Conservation (phyloP, 805 yeast species). For the Yamadazyma sp. region DNA sequence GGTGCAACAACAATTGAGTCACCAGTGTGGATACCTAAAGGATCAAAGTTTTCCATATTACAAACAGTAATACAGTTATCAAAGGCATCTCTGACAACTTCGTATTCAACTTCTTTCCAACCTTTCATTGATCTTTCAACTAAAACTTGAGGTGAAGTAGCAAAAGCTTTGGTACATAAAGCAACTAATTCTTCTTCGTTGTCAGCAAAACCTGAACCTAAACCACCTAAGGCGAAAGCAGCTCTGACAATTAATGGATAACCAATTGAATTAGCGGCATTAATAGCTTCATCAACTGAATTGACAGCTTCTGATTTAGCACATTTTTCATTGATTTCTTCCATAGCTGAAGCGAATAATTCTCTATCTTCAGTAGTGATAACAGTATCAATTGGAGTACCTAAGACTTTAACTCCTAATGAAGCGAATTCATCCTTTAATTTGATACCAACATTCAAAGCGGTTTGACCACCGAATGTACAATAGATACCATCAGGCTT, state of each 20-base stretch:
- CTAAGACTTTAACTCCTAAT: conserved; percentile 89
- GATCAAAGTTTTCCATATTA: conserved; percentile 99
- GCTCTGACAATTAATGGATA: conserved; percentile 97
- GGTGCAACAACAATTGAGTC: conserved; percentile 99
- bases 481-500: conserved; percentile 93
- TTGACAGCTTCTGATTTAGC: conserved; percentile 96
- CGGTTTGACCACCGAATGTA: conserved; percentile 99
- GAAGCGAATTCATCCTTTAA: conserved; percentile 93
- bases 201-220: conserved; percentile 95
- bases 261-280: conserved; percentile 85
- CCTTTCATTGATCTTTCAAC: conserved; percentile 98
- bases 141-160: conserved; percentile 91
- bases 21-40: conserved; percentile 97
- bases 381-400: conserved; percentile 94
- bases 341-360: conserved; percentile 88
- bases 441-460: conserved; percentile 91
- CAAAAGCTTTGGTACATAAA: conserved; percentile 87
- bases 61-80: conserved; percentile 98
- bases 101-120: conserved; percentile 99
- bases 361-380: conserved; percentile 98
- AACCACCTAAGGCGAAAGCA: conserved; percentile 95
- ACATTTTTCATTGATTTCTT: conserved; percentile 92
- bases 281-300: conserved; percentile 85
- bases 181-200: conserved; percentile 77
- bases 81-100: conserved; percentile 94